phyloP scores from a whole-genome alignment of 2,329 filamentous ascomycete genomes.

The Colletotrichum phormii region DNA sequence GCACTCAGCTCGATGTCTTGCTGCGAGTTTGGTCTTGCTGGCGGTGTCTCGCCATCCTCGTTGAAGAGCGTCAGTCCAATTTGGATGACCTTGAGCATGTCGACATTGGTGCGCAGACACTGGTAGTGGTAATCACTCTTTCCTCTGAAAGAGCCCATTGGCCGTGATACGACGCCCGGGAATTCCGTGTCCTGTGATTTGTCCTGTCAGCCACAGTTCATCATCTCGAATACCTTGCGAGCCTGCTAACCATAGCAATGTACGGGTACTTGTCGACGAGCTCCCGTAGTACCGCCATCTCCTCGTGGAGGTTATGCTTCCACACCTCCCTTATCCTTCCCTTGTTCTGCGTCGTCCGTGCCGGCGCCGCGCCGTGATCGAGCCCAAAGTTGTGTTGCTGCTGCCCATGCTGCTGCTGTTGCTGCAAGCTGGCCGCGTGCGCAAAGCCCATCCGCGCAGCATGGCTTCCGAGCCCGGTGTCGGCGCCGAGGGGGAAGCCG shows the following conservation, averaged over 20 bases:
- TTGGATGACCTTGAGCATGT: constrained; percentile 97
- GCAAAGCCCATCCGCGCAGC: constrained; percentile 90
- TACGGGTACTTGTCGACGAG: constrained; percentile 93
- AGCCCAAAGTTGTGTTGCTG: constrained; percentile 41
- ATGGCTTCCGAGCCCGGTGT: constrained; percentile 84
- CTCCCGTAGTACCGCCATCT: constrained; percentile 86
- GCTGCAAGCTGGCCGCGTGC: constrained; percentile 72
- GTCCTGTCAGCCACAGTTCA: constrained; percentile 21
- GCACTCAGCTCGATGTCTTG: constrained; percentile 54
- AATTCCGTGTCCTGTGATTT: constrained; percentile 89
- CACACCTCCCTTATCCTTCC: constrained; percentile 95
- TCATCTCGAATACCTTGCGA: not conserved
- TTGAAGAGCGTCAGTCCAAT: constrained; percentile 95
- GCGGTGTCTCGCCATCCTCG: constrained; percentile 87
- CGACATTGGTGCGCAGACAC: constrained; percentile 95
- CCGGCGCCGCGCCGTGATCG: constrained; percentile 40
- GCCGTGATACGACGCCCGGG: constrained; percentile 94
- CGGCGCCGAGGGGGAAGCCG: constrained; percentile 68
- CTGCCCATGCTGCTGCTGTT: constrained; percentile 69
- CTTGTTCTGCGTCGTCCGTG: constrained; percentile 74
- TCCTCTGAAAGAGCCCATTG: constrained; percentile 92
- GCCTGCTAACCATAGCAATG: constrained; percentile 87
- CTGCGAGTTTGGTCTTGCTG: constrained; percentile 69
- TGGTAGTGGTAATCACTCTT: constrained; percentile 99
- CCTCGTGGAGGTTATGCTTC: constrained; percentile 90